A percentile compares a stretch with the other conserved stretches of the same genome.
Conservation (phyloP, 345 rosid species). For the Alliaria petiolata region DNA sequence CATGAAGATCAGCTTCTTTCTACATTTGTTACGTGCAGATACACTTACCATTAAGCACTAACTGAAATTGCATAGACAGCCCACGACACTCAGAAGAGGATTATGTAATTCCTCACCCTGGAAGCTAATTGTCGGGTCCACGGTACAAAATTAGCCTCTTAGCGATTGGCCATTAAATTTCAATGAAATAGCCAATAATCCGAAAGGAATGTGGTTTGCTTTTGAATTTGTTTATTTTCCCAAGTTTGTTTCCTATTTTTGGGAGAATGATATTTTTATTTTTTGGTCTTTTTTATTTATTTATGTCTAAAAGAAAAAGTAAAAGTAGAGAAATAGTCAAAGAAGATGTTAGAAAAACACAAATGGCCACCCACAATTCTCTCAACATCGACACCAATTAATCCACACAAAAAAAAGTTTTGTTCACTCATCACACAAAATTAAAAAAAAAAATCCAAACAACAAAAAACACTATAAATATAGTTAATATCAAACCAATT, state of each 20-base stretch:
- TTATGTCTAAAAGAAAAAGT: not conserved
- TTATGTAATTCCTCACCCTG: constrained; percentile 43
- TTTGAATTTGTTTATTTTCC: not conserved
- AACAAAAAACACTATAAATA: constrained; percentile 22
- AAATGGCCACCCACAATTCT: constrained; percentile 22
- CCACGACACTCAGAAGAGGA: not conserved
- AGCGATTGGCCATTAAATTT: too few relatives aligned
- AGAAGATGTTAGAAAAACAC: not conserved
- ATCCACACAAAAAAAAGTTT: constrained; percentile 8
- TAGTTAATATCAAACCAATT: not conserved
- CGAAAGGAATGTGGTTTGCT: too few relatives aligned
- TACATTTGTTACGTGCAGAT: too few relatives aligned
- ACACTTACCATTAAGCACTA: too few relatives aligned
- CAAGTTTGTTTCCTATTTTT: not conserved
- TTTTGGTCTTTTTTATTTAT: too few relatives aligned
- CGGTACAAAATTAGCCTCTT: too few relatives aligned
- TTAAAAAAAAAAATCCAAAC: not conserved
- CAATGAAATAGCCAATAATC: too few relatives aligned
- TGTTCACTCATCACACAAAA: not conserved
- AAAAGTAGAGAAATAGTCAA: constrained; percentile 12
- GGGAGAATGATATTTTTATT: not conserved
- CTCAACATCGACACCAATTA: constrained; percentile 14
- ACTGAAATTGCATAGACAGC: not conserved
- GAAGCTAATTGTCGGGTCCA: constrained; percentile 86
- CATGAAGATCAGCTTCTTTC: not conserved